These are phyloP conservation scores for Penicillium simplicissimum DNA, from an alignment of 495 filamentous ascomycete species.

Conservation along the genomic window DNA sequence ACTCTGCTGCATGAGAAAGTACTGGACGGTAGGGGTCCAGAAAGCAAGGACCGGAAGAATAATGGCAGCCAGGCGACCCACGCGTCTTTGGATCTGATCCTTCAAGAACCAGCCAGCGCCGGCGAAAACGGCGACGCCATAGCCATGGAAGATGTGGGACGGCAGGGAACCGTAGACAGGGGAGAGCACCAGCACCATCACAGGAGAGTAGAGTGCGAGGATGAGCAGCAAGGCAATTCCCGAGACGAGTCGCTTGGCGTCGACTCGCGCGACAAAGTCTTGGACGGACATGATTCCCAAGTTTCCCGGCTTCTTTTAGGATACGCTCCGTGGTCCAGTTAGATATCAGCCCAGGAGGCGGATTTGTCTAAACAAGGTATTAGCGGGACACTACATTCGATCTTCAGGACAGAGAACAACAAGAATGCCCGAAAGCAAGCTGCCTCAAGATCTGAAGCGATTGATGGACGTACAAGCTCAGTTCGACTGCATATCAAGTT, in stretches of 20 bases:
- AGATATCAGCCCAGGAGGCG: constrained; percentile 1
- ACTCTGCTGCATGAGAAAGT: constrained; percentile 64
- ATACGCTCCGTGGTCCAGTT: background rate
- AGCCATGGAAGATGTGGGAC: constrained; percentile 66
- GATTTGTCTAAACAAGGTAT: background rate
- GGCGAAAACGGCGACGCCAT: constrained; percentile 61
- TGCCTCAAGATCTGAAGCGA: background rate
- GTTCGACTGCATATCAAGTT: constrained; percentile 18
- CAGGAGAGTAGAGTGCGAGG: constrained; percentile 70
- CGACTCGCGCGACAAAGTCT: constrained; percentile 30
- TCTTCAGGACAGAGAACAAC: background rate
- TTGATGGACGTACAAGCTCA: constrained; percentile 27
- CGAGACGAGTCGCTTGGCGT: constrained; percentile 31
- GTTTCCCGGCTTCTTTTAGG: constrained; percentile 5
- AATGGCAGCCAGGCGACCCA: constrained; percentile 42
- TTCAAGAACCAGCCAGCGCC: constrained; percentile 63
- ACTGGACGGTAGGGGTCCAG: constrained; percentile 72
- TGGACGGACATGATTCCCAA: constrained; percentile 31
- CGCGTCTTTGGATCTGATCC: constrained; percentile 48
- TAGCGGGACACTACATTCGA: background rate
- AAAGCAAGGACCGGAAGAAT: constrained; percentile 68
- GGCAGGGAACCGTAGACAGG: constrained; percentile 87
- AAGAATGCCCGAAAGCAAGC: background rate
- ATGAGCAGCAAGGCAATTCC: constrained; percentile 59
- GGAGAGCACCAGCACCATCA: constrained; percentile 72